Evolutionary conservation across 768 basidiomycete genomes (phyloP), one percentile per base, ranked within the genome.

Genomic region (Imleria badia): DNA sequence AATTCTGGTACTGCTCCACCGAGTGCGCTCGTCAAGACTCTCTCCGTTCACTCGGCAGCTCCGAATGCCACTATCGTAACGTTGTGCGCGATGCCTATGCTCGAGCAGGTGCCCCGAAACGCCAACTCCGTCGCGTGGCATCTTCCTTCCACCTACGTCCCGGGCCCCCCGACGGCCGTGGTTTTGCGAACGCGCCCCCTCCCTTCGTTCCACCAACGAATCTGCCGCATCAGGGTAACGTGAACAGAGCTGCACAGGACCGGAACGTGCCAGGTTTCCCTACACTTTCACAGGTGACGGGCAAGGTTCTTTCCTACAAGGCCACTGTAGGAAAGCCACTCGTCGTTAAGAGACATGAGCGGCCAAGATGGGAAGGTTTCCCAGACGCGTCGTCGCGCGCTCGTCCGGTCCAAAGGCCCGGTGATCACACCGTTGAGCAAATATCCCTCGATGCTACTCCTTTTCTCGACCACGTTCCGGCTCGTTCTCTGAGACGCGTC

Each of bases 1-100:
- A 72, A 0, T 66, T 63, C 41, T 70, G 56, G 55, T 72, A 58
- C 43, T 70, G 69, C 36, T 70, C 70, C 19, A 54, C 52, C 3
- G 2, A 51, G 0, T 72, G 71, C 12, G 71, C 69, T 10, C 68
- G 62, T 20, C 35, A 17, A 15, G 70, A 72, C 23, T 47, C 71
- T 23, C 58, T 71, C 17, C 60, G 61, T 23, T 62, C 68, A 4
- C 65, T 72, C 22, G 60, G 45, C 3, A 51, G 49, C 14, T 47
- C 55, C 6, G 38, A 65, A 19, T 62, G 57, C 38, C 70, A 70
- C 29, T 70, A 70, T 45, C 70, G 69, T 34, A 47, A 57, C 0
- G 54, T 56, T 26, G 51, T 66, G 15, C 62, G 52, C 11, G 42
- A n/a, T 1, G 70, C 65, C 30, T 52, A 59, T 30, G 14, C 40